Evolutionary conservation across 2,329 filamentous ascomycete species (phyloP), one percentile per base, ranked within the genome.

Genomic region (Cyclaneusma minus): DNA sequence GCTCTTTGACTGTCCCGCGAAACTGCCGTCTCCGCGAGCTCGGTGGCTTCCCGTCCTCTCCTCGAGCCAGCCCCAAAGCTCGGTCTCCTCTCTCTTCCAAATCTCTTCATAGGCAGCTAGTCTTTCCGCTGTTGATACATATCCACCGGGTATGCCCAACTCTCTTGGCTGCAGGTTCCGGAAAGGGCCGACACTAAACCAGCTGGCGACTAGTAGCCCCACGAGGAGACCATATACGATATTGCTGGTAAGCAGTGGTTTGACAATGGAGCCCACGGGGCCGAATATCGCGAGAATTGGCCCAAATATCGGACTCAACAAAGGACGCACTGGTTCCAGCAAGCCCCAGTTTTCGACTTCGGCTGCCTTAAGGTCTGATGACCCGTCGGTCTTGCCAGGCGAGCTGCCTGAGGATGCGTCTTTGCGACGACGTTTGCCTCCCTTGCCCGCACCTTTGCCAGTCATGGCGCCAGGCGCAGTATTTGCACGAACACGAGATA

Each of bases 41-140:
- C 56, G 58, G 29, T 83, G 76, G 46, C 89, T 56, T 3, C 82
- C 78, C 2, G 83, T 74, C 11, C 85, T 66, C 41, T 92, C 81
- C 49, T 94, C 85, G 4, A 94, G 57, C 85, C 85, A 94, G 31
- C 81, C 75, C 85, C 85, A 94, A 7, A 94, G 56, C 41, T 89
- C 82, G 37, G 69, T 82, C 47, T 94, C 85, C 49, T 94, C 83
- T 21, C 70, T 62, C 18, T 72, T 65, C 85, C 87, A 98, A 44
- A 95, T 78, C 52, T 93, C 81, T 39, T 95, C 85, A 47, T 94
- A 95, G 1, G 81, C 83, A 3, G 77, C 72, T 10, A 84, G 55
- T 5, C 84, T 68, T 29, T 85, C 72, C 0, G 79, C 28, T 48
- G 47, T 36, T 52, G 49, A 7, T 52, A 4, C 14, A 11, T 9